Evolutionary conservation across 1,139 yeast species (phyloP).

Genomic region (Ogataea hybrid): DNA sequence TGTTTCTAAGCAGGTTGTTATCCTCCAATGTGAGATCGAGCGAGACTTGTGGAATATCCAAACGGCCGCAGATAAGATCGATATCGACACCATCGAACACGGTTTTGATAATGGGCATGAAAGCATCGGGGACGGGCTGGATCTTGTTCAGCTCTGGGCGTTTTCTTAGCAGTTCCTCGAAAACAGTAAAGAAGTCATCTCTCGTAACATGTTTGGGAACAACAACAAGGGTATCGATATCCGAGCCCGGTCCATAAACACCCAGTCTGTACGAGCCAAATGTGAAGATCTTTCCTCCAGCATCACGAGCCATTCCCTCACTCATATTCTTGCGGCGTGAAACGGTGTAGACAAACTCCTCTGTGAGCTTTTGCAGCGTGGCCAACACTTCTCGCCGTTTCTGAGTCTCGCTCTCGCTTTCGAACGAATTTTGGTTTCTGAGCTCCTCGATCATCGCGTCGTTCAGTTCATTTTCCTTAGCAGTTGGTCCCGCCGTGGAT

Average conservation of each 20-base stretch:
- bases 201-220: slow-evolving; percentile 95
- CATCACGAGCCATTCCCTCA: slow-evolving; percentile 95
- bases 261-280: slow-evolving; percentile 94
- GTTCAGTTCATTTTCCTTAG: slow-evolving; percentile 72
- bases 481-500: slow-evolving; percentile 78
- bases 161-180: slow-evolving; percentile 61
- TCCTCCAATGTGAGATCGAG: slow-evolving; percentile 70
- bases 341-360: slow-evolving; percentile 80
- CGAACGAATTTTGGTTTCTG: slow-evolving; percentile 85
- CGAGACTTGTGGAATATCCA: slow-evolving; percentile 84
- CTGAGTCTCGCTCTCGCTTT: slow-evolving; percentile 74
- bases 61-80: slow-evolving; percentile 80
- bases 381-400: slow-evolving; percentile 75
- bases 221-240: slow-evolving; percentile 92
- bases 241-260: slow-evolving; percentile 97
- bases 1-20: slow-evolving; percentile 75
- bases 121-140: slow-evolving; percentile 93
- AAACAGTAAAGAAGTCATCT: slow-evolving; percentile 82
- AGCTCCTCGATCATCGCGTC: slow-evolving; percentile 76
- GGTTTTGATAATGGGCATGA: slow-evolving; percentile 89
- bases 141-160: slow-evolving; percentile 86
- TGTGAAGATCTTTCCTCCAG: slow-evolving; percentile 95
- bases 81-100: slow-evolving; percentile 87
- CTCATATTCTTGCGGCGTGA: slow-evolving; percentile 84
- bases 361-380: slow-evolving; percentile 65